Evolutionary conservation across 2,329 filamentous ascomycete genomes (phyloP).

Genomic region (Truncatella angustata): DNA sequence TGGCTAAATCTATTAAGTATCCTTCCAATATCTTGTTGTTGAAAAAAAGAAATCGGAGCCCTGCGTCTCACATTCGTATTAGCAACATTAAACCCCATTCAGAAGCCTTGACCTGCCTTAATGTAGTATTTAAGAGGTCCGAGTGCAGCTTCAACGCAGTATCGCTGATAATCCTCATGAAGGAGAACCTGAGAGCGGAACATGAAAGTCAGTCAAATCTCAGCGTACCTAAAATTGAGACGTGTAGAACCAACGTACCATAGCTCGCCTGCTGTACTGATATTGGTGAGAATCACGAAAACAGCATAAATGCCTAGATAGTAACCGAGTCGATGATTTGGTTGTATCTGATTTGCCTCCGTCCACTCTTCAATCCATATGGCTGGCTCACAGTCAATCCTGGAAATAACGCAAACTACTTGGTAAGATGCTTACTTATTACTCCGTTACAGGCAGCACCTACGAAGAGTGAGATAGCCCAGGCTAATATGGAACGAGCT

Average conservation of each 20-base stretch:
- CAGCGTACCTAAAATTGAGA: neutral
- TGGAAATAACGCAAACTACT: neutral
- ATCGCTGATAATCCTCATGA: constrained; percentile 1
- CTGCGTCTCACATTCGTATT: neutral
- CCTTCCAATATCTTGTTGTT: neutral
- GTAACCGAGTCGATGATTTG: constrained; percentile 15
- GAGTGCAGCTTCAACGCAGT: constrained; percentile 5
- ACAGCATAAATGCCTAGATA: constrained; percentile 21
- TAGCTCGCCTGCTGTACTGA: neutral
- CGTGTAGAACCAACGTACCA: neutral
- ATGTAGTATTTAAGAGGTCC: constrained; percentile 2
- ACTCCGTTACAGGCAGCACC: neutral
- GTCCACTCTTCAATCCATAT: constrained; percentile 4
- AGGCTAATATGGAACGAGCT: neutral
- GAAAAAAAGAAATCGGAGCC: constrained; percentile 5
- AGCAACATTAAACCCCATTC: neutral
- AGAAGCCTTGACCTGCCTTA: neutral
- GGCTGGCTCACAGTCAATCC: neutral
- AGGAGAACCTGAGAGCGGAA: neutral
- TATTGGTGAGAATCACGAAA: constrained; percentile 4
- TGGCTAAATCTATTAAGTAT: constrained; percentile 8
- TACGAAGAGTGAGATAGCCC: neutral
- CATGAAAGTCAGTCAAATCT: neutral
- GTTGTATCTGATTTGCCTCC: constrained; percentile 13
- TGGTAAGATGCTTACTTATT: neutral